Evolutionary conservation across 306 rosid genomes (phyloP).

Genomic region (Medicago truncatula): DNA sequence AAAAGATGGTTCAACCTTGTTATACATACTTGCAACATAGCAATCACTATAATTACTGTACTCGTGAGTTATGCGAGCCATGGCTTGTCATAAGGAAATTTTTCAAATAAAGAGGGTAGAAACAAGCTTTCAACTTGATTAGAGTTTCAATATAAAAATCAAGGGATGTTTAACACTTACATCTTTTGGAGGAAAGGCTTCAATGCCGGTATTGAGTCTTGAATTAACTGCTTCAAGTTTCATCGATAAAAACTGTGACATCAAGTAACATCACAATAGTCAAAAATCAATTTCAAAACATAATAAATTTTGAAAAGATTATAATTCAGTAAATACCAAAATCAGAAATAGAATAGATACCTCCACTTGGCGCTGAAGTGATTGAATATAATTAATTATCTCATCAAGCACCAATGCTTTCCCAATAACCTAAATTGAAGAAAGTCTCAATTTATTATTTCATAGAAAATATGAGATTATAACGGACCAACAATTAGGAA

Average conservation of each 20-base stretch:
- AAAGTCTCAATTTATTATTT: constrained; percentile 15
- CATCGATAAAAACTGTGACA: constrained; percentile 89
- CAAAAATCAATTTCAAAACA: constrained; percentile 6
- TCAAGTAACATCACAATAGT: constrained; percentile 38
- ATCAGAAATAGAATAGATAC: constrained; percentile 45
- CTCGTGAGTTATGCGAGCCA: neutral
- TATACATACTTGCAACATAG: too few relatives aligned
- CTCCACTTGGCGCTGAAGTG: constrained; percentile 94
- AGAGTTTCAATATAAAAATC: neutral
- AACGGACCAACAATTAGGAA: constrained; percentile 4
- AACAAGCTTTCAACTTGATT: constrained; percentile 2
- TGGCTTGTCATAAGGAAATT: neutral
- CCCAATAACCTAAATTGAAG: constrained; percentile 77
- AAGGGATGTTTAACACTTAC: constrained; percentile 47
- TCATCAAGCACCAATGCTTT: constrained; percentile 97
- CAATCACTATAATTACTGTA: too few relatives aligned
- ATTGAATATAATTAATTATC: constrained; percentile 89
- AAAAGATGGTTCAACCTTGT: too few relatives aligned
- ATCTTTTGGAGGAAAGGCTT: constrained; percentile 80
- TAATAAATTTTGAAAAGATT: neutral
- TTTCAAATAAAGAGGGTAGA: neutral
- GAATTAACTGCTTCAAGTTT: constrained; percentile 91
- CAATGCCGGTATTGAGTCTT: constrained; percentile 68
- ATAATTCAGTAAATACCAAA: constrained; percentile 5
- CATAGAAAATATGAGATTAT: neutral